A percentile compares a stretch with the other conserved stretches of the same genome.
Evolutionary conservation across 768 basidiomycete species (phyloP).

Genomic region (Lyophyllum semitale): DNA sequence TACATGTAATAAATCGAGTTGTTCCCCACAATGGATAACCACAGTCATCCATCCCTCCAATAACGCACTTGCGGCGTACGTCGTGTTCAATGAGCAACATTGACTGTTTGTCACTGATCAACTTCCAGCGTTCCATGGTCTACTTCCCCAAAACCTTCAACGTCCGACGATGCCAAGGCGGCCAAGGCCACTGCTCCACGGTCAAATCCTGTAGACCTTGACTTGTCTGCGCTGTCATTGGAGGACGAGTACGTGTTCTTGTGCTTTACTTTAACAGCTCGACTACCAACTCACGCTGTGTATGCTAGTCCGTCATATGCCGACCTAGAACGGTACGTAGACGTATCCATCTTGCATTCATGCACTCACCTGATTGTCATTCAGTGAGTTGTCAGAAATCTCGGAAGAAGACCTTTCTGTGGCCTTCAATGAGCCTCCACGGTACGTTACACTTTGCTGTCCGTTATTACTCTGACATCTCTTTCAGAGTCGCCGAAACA

Average conservation of each 20-base stretch:
- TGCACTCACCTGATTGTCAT: background rate
- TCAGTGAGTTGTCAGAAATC: conserved; percentile 5
- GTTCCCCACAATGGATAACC: too few species aligned
- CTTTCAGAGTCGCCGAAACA: conserved; percentile 16
- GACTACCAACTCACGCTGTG: background rate
- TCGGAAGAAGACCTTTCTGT: conserved; percentile 12
- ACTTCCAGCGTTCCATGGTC: background rate
- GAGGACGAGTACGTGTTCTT: conserved; percentile 8
- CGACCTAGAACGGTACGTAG: conserved; percentile 9
- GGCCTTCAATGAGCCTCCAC: conserved; percentile 11
- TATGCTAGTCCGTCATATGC: conserved; percentile 1
- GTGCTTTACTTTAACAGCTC: background rate
- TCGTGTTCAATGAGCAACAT: background rate
- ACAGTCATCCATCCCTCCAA: too few species aligned
- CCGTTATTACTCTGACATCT: background rate
- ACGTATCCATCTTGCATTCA: too few species aligned
- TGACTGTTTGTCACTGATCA: background rate
- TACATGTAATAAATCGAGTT: conserved; percentile 39
- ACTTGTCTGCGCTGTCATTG: background rate
- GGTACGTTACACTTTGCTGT: conserved; percentile 1
- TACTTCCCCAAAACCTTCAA: background rate
- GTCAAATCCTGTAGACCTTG: background rate
- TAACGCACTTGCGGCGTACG: conserved; percentile 16
- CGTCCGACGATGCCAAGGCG: conserved; percentile 1
- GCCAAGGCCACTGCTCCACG: background rate